Conservation (phyloP, 108 stramenopile genomes). For the Pelagomonas calceolata region DNA sequence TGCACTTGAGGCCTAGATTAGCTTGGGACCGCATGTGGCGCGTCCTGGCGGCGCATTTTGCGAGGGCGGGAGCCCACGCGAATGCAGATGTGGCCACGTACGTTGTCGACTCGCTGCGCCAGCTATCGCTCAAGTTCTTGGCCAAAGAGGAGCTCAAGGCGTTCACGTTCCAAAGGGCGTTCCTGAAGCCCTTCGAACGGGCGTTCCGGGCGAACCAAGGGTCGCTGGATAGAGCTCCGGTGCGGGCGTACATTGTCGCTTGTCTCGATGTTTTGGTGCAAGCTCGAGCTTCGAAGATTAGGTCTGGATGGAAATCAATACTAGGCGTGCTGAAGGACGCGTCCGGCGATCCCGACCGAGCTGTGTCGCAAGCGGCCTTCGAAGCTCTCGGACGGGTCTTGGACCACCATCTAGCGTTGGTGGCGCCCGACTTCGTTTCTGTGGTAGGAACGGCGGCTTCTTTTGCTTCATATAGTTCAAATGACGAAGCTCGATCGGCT, state of each 20-base stretch:
- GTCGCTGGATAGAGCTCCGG: background rate
- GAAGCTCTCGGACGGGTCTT: conserved; percentile 27
- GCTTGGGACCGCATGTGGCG: conserved; percentile 90
- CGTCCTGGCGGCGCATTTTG: conserved; percentile 73
- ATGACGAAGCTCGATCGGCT: conserved; percentile 41
- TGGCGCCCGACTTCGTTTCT: conserved; percentile 77
- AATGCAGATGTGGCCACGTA: conserved; percentile 89
- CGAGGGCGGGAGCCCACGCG: conserved; percentile 75
- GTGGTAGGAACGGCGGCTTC: conserved; percentile 71
- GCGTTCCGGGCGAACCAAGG: conserved; percentile 51
- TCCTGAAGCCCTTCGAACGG: conserved; percentile 81
- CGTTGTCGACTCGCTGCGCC: conserved; percentile 91
- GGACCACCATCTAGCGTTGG: conserved; percentile 22
- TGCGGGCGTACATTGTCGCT: conserved; percentile 7
- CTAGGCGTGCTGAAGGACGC: conserved; percentile 73
- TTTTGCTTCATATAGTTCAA: conserved; percentile 69
- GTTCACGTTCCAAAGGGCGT: conserved; percentile 90
- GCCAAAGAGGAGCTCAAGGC: conserved; percentile 76
- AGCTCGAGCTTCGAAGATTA: conserved; percentile 39
- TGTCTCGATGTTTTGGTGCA: background rate
- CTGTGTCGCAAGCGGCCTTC: conserved; percentile 55
- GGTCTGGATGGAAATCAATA: conserved; percentile 87
- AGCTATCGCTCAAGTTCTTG: conserved; percentile 89
- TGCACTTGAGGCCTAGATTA: conserved; percentile 79
- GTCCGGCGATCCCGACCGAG: conserved; percentile 56